Conservation (phyloP, 257 asterid genomes). For the Solanum bukasovii region DNA sequence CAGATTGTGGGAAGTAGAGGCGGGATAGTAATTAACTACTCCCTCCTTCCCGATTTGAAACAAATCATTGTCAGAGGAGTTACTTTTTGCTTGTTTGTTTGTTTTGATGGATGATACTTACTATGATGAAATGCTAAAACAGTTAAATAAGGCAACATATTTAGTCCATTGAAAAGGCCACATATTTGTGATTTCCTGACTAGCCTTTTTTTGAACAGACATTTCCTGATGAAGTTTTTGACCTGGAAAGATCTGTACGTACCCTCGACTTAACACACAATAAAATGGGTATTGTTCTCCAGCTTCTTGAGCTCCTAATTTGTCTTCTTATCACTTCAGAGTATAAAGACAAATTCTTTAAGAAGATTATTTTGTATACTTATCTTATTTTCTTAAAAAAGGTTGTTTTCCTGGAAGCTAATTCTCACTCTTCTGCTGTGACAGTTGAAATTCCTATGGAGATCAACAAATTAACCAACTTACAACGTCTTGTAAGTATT, state of each 20-base stretch:
- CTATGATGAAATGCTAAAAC: neutral
- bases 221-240: constrained; percentile 82
- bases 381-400: neutral
- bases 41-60: neutral
- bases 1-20: neutral
- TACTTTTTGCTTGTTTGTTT: neutral
- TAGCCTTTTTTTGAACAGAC: constrained; percentile 28
- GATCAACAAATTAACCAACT: constrained; percentile 68
- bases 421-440: constrained; percentile 4
- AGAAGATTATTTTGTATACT: neutral
- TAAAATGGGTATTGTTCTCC: constrained; percentile 44
- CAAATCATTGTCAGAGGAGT: neutral
- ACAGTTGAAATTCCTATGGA: constrained; percentile 81
- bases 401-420: constrained; percentile 3
- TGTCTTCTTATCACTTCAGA: neutral
- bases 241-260: constrained; percentile 73
- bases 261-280: constrained; percentile 87
- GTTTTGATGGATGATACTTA: neutral
- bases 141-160: neutral
- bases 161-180: neutral
- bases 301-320: constrained; percentile 1
- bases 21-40: neutral
- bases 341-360: neutral
- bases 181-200: neutral
- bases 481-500: constrained; percentile 86